Base-by-base conservation (phyloP, 192 early-diverging fungal genomes). In the Podila clonocystis region DNA sequence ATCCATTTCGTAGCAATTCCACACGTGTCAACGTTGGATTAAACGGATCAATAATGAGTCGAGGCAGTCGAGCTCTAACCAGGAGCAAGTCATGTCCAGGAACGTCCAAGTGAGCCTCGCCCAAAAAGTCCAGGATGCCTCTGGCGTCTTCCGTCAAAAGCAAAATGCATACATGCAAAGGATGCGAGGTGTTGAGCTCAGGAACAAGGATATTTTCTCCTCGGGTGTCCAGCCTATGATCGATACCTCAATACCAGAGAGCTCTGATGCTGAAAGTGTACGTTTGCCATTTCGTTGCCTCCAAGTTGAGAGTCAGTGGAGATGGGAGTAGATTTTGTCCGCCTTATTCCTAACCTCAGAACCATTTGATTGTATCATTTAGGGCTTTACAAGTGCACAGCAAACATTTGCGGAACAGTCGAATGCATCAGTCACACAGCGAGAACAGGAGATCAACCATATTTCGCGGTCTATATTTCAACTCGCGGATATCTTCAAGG, bases 61-160 rank as follows among this genome's bases (percentile, higher is more conserved):
- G 63, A 31, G 74, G 75, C 45, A 69, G 38, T 80, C 75, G 20
- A 30, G 66, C 26, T 85, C 89, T 50, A 87, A 88, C 36, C 91
- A 94, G 69, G 92, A 92, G 50, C 82, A 90, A 66, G 70, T 83
- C 50, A 88, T 94, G 48, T 90, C 91, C 45, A 86, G 84, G 62
- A 99, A 99, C 75, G 97, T 99, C 36, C 97, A 97, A 75, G 91
- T 88, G 63, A 92, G 92, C 58, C 84, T 99, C 58, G 97, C 97
- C 6, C 88, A 91, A 28, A 94, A 94, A 77, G 88, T 99, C 38
- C 97, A 99, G 82, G 94, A 96, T 17, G 82, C 89, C 45, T 96
- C 97, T 38, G 68, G 83, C 0, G 72, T 62, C n/a, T 98, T 97
- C 76, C 86, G 97, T 59, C 96, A 95, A 71, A 86, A 91, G 29